These are phyloP conservation scores for Colletotrichum brevisporum DNA, from an alignment of 2,329 filamentous ascomycete genomes.

Conservation along the genomic window DNA sequence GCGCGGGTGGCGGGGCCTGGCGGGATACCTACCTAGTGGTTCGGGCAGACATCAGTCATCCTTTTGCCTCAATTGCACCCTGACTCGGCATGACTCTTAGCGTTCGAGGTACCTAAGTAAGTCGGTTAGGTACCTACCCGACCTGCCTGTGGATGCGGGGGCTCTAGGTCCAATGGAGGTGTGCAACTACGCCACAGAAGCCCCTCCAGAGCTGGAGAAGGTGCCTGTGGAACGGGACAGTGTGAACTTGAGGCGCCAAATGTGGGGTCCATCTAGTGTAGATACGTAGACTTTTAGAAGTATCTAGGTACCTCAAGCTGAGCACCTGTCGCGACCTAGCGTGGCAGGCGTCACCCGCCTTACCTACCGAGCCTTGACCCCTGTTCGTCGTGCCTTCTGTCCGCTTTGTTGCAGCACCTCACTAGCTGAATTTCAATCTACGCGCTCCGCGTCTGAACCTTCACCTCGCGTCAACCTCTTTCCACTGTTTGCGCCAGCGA, in stretches of 20 bases:
- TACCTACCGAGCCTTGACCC: slow-evolving; percentile 21
- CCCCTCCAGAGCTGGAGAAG: slow-evolving; percentile 3
- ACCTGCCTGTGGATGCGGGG: no score
- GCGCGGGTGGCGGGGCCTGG: slow-evolving; percentile 31
- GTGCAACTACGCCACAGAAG: slow-evolving; percentile 17
- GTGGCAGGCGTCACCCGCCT: slow-evolving; percentile 16
- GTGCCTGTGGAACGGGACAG: slow-evolving; percentile 2
- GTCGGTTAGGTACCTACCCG: no score
- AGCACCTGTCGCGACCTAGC: slow-evolving; percentile 3
- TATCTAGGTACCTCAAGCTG: no score
- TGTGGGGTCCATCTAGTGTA: slow-evolving; percentile 17
- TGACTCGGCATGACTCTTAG: no score
- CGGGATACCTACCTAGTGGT: slow-evolving; percentile 21
- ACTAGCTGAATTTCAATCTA: slow-evolving; percentile 38
- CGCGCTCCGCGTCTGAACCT: slow-evolving; percentile 36
- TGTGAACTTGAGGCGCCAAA: slow-evolving; percentile 4
- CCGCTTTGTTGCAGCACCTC: slow-evolving; percentile 6
- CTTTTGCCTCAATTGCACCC: no score
- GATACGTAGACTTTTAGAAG: background rate
- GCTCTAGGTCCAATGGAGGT: no score
- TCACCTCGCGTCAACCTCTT: slow-evolving; percentile 37
- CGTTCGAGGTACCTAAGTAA: no score
- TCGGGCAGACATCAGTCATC: slow-evolving; percentile 10
- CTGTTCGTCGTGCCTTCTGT: background rate
- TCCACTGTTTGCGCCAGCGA: slow-evolving; percentile 27